Conservation (phyloP, 768 basidiomycete species). For the Naganishia randhawae region DNA sequence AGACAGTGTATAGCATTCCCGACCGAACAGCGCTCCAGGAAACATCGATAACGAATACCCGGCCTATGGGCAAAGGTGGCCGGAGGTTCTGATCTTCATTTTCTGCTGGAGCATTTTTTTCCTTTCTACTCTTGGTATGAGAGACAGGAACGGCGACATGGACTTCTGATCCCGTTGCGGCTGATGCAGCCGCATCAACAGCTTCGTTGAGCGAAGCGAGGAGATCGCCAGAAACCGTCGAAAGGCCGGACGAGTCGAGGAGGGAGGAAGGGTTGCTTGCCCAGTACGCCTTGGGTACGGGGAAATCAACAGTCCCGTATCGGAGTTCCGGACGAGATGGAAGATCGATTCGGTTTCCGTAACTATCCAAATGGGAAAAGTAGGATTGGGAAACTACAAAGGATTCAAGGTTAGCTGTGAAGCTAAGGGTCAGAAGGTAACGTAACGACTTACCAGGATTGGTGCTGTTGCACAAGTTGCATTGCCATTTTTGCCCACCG, state of each 20-base stretch:
- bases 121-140: background rate
- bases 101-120: slow-evolving; percentile 27
- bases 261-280: slow-evolving; percentile 56
- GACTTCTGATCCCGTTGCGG: slow-evolving; percentile 4
- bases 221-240: slow-evolving; percentile 43
- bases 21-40: slow-evolving; percentile 64
- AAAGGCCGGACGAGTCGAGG: slow-evolving; percentile 54
- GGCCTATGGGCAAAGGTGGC: slow-evolving; percentile 59
- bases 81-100: slow-evolving; percentile 37
- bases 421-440: too few relatives aligned
- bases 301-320: slow-evolving; percentile 87
- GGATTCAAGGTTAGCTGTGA: slow-evolving; percentile 1
- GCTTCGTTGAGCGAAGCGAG: slow-evolving; percentile 39
- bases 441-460: slow-evolving; percentile 66
- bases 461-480: slow-evolving; percentile 80
- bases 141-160: background rate
- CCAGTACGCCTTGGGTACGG: slow-evolving; percentile 80
- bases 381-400: slow-evolving; percentile 58
- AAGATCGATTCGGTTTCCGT: slow-evolving; percentile 74
- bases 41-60: slow-evolving; percentile 84
- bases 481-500: slow-evolving; percentile 81
- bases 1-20: slow-evolving; percentile 68
- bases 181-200: slow-evolving; percentile 30
- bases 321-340: slow-evolving; percentile 76
- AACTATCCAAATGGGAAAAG: slow-evolving; percentile 76